Evolutionary conservation across 2,329 filamentous ascomycete species (phyloP).

Genomic region (Diaporthe batatas): DNA sequence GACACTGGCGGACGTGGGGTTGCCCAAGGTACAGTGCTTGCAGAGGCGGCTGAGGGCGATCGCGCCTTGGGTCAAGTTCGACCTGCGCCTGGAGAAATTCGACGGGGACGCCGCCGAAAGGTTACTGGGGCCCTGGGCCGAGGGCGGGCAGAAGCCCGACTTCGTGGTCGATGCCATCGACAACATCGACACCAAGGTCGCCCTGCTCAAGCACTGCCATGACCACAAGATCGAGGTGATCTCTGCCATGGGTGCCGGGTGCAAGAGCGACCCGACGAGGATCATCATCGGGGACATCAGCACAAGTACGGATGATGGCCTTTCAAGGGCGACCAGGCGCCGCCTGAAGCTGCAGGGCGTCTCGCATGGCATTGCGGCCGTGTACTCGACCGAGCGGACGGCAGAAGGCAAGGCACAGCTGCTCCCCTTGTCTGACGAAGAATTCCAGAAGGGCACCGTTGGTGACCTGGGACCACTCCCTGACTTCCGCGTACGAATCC

Average conservation of each 20-base stretch:
- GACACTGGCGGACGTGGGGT: slow-evolving; percentile 92
- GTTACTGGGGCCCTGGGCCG: slow-evolving; percentile 77
- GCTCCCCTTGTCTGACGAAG: slow-evolving; percentile 87
- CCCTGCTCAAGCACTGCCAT: slow-evolving; percentile 88
- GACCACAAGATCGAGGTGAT: slow-evolving; percentile 84
- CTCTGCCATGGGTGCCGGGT: slow-evolving; percentile 95
- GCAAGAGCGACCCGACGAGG: slow-evolving; percentile 87
- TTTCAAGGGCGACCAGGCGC: slow-evolving; percentile 87
- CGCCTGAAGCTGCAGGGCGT: slow-evolving; percentile 84
- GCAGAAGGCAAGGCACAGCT: slow-evolving; percentile 92
- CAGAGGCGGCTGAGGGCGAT: slow-evolving; percentile 85
- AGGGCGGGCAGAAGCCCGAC: slow-evolving; percentile 74
- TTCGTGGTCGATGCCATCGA: slow-evolving; percentile 98
- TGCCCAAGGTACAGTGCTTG: slow-evolving; percentile 90
- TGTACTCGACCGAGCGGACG: slow-evolving; percentile 92
- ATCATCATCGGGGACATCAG: slow-evolving; percentile 94
- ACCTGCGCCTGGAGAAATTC: slow-evolving; percentile 88
- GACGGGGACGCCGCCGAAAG: slow-evolving; percentile 73
- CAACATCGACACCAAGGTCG: slow-evolving; percentile 97
- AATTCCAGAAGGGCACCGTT: slow-evolving; percentile 87
- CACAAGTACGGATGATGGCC: slow-evolving; percentile 85
- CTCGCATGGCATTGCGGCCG: slow-evolving; percentile 86
- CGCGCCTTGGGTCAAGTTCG: slow-evolving; percentile 91
- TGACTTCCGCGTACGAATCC: slow-evolving; percentile 93
- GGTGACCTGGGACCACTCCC: slow-evolving; percentile 89